Evolutionary conservation across 495 filamentous ascomycete genomes (phyloP), one percentile per base, ranked within the genome.

Genomic region (Glutinoglossum americanum): DNA sequence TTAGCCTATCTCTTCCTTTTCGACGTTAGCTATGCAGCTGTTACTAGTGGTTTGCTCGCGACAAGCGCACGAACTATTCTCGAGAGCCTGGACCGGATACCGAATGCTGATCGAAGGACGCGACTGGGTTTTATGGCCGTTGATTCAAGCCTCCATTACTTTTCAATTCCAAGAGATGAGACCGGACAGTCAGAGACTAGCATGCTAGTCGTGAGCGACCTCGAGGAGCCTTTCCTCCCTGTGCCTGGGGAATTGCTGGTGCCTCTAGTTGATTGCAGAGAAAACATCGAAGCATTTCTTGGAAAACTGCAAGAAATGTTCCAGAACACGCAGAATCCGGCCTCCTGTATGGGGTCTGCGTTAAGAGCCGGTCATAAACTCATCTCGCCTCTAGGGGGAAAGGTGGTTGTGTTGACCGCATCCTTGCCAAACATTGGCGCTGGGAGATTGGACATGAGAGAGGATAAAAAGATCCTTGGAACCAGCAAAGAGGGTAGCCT

Each of bases 1-100:
- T 75, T 98, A 11, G 90, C 96, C n/a, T 98, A 98, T 63, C 78
- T 96, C 17, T 98, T 98, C 78, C 73, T 97, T 59, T 86, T 98
- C 65, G 92, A 98, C 65, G 93, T 97, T 60, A 95, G 89, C 74
- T 93, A 89, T 62, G 80, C 87, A 9, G 80, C 92, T 26, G 87
- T 98, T 35, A 85, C 84, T 30, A 93, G 80, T 60, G 93, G 93
- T 58, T 84, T 98, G n/a, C 73, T 97, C 58, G 92, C 93, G 39
- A 97, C 93, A 11, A 89, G 81, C 56, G 92, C 92, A 39, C 80
- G 92, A 60, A 94, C 87, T 61, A 96, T 98, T 61, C 76, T 92
- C 62, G 92, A 97, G 67, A 96, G 89, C 65, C 74, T 98, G 54
- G 92, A 94, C 68, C 77, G 93, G 66, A 96, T 98, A 74, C 92